phyloP scores from a whole-genome alignment of 805 yeast genomes.

The Myxozyma vanderwaltii region DNA sequence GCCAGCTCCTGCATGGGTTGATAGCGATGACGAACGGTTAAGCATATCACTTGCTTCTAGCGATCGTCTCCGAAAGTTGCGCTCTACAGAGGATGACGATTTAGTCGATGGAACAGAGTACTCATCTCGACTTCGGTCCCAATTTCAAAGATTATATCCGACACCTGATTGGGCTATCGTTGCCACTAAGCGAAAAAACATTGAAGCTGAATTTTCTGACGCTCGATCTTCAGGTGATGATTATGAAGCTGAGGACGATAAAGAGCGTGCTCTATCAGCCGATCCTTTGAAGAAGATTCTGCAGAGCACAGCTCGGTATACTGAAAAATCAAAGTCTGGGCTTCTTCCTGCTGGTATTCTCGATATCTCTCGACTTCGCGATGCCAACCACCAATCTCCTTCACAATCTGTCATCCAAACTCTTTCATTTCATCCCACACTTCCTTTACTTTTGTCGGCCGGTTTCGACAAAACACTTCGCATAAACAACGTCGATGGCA shows the following conservation, averaged over 20 bases:
- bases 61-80: constrained; percentile 69
- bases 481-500: constrained; percentile 88
- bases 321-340: constrained; percentile 45
- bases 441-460: constrained; percentile 82
- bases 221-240: constrained; percentile 36
- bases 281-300: constrained; percentile 44
- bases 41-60: constrained; percentile 60
- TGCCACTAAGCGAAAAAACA: constrained; percentile 40
- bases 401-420: constrained; percentile 84
- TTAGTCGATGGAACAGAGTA: constrained; percentile 62
- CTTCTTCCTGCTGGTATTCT: constrained; percentile 69
- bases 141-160: constrained; percentile 72
- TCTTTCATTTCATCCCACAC: constrained; percentile 78
- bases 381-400: constrained; percentile 72
- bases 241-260: constrained; percentile 41
- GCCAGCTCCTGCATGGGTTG: constrained; percentile 67
- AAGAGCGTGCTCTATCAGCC: constrained; percentile 34
- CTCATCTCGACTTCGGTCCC: constrained; percentile 65
- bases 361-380: constrained; percentile 80
- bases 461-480: constrained; percentile 91
- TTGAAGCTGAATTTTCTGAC: constrained; percentile 40
- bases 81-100: constrained; percentile 59
- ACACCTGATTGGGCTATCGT: constrained; percentile 76
- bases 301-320: constrained; percentile 38
- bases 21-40: constrained; percentile 84